Base-by-base conservation (phyloP, 495 filamentous ascomycete species). In the Podospora anserina region DNA sequence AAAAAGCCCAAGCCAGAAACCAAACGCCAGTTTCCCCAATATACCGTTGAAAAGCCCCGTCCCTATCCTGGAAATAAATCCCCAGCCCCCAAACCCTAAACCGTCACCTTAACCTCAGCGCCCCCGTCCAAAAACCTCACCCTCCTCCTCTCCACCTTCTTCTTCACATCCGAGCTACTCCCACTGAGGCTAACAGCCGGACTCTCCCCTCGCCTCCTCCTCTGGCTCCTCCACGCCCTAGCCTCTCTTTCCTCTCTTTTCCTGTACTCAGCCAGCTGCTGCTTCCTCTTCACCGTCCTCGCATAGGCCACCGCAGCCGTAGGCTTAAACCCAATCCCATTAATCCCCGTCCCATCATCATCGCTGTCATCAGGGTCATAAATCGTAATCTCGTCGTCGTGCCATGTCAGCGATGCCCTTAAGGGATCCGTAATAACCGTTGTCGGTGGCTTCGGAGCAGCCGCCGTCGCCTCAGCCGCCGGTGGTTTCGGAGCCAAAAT, bases 281-380 rank as follows among this genome's bases (percentile, higher is more conserved):
- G 88, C 72, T 87, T 85, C 68, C 94, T 84, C 76, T 88, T 90
- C 76, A 93, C 87, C 6, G 86, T 83, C 66, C 94, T 83, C 28
- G 88, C 88, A 77, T 91, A 89, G 1, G 92, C 94, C 34, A 93
- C 88, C 39, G 91, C 90, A 19, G 93, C 85, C 9, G 93, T 97
- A 0, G 94, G 94, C 70, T 88, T 90, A 78, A 96, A 97, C 1
- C 94, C 94, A 73, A 98, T 90, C 16, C 94, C 94, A 77, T 96
- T 92, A 70, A 93, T 91, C 53, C 90, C 90, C 49, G 90, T 90
- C 28, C 90, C 90, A 77, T 93, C 90, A 70, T 92, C 91, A 66
- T 85, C 87, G 54, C 88, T 88, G 75, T 92, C 91, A 34, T 84
- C 84, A 3, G 89, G 89, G 70, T 90, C 84, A 74, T 95, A 90